phyloP scores from a whole-genome alignment of 2,329 filamentous ascomycete genomes.

The Colletotrichum phormii region DNA sequence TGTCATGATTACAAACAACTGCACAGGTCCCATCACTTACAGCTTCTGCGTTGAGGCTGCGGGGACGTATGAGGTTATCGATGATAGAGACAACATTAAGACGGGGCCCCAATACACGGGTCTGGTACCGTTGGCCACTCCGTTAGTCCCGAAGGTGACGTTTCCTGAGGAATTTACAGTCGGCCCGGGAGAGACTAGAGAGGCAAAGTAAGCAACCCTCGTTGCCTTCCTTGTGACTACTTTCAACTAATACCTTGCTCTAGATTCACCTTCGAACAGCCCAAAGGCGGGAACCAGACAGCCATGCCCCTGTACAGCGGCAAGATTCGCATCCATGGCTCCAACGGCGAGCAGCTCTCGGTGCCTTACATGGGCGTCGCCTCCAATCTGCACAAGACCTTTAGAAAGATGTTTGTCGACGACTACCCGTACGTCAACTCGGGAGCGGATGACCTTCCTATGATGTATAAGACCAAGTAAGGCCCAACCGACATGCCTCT shows the following conservation, averaged over 20 bases:
- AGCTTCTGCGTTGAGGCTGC: slow-evolving; percentile 52
- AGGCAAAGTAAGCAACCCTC: slow-evolving; percentile 28
- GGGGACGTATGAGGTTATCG: slow-evolving; percentile 30
- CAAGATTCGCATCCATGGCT: slow-evolving; percentile 54
- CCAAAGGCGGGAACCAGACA: slow-evolving; percentile 41
- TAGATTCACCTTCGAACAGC: slow-evolving; percentile 44
- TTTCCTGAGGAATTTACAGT: slow-evolving; percentile 37
- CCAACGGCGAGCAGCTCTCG: slow-evolving; percentile 53
- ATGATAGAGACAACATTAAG: slow-evolving; percentile 7
- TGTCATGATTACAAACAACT: slow-evolving; percentile 57
- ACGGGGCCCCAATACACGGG: neutral
- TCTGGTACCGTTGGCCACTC: neutral
- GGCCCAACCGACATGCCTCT: neutral
- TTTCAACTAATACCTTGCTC: neutral
- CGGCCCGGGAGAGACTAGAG: slow-evolving; percentile 42
- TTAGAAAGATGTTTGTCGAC: slow-evolving; percentile 11
- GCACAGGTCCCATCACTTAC: slow-evolving; percentile 50
- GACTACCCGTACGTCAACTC: slow-evolving; percentile 13
- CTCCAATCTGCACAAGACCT: slow-evolving; percentile 13
- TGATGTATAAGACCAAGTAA: slow-evolving; percentile 29
- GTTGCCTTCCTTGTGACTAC: neutral
- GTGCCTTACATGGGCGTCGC: slow-evolving; percentile 51
- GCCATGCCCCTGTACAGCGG: slow-evolving; percentile 57
- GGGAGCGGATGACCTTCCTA: neutral
- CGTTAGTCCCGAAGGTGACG: slow-evolving; percentile 4